Base-by-base conservation (phyloP, 202 grass and related monocot genomes). In the Elaeis oleifera region DNA sequence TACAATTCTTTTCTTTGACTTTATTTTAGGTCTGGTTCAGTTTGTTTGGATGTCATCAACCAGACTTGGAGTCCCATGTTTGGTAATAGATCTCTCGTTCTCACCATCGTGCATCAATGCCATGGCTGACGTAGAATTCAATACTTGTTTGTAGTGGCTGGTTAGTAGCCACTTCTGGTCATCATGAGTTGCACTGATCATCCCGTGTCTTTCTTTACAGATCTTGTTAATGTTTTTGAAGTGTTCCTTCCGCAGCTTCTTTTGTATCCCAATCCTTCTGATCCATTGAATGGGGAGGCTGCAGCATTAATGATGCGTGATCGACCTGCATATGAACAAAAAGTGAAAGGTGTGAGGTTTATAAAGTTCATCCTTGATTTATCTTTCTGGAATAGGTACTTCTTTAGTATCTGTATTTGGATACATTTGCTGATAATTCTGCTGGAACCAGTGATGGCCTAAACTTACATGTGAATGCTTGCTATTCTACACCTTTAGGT, bases 1-100 rank as follows among this genome's bases (percentile, higher is more conserved):
- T 44, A 44, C 36, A 44, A 27, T 44, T 26, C 18, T 18, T 75
- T 16, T 20, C 56, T 66, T 20, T 65, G 51, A 24, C 28, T 64
- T 26, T 57, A 63, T 64, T 74, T 59, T 19, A 89, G 85, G 81
- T 84, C 85, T 4, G 77, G 85, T 20, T 81, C 74, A 16, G 74
- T 89, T 69, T 89, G 81, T 19, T 81, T 84, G 81, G 81, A 89
- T 69, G 85, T 89, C 56, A 81, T 84, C 22, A 84, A 81, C 70
- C 81, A 89, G 68, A 84, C 77, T 28, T 89, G 85, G 85, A 89
- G 85, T 23, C 85, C 85, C 4, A 78, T 89, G 85, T 84, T 89
- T 71, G 85, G 85, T 89, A 89, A 74, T 29, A 18, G 68, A 3
- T 58, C 61, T 23, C 15, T 50, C 28, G 68, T 49, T 27, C 67